Percentiles rank a stretch among this genome's conserved stretches.
These are phyloP conservation scores for Lipomyces orientalis DNA, from an alignment of 805 yeast species.

Conservation along the genomic window DNA sequence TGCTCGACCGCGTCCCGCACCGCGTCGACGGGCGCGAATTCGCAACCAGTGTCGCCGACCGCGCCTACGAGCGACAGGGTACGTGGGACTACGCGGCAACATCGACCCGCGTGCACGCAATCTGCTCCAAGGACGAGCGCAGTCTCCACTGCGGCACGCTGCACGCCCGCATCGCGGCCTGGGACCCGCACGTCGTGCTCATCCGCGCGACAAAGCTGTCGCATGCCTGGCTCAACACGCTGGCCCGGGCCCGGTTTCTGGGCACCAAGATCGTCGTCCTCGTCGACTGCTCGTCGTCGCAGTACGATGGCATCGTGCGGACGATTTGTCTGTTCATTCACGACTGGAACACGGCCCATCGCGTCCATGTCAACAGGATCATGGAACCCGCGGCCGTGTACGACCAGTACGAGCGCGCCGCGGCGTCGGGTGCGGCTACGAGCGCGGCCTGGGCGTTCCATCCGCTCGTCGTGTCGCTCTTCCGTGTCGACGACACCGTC, in stretches of 20 bases:
- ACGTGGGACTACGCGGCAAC: not conserved
- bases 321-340: not conserved
- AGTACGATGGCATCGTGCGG: not conserved
- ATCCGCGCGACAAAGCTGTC: not conserved
- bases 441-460: not conserved
- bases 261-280: not conserved
- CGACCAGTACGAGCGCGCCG: not conserved
- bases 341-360: not conserved
- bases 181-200: not conserved
- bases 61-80: not conserved
- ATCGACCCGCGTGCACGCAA: not conserved
- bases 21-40: not conserved
- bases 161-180: not conserved
- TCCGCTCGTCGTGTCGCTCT: not conserved
- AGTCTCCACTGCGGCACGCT: not conserved
- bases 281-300: not conserved
- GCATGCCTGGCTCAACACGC: not conserved
- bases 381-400: not conserved
- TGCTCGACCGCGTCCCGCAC: not conserved
- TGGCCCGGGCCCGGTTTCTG: not conserved
- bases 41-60: not conserved
- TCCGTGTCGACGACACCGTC: not conserved
- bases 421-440: not conserved
- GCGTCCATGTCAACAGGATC: not conserved
- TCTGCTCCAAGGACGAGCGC: not conserved